A percentile compares a stretch with the other conserved stretches of the same genome.
Evolutionary conservation across 2,329 filamentous ascomycete species (phyloP).

Genomic region (Penicillium sp.): DNA sequence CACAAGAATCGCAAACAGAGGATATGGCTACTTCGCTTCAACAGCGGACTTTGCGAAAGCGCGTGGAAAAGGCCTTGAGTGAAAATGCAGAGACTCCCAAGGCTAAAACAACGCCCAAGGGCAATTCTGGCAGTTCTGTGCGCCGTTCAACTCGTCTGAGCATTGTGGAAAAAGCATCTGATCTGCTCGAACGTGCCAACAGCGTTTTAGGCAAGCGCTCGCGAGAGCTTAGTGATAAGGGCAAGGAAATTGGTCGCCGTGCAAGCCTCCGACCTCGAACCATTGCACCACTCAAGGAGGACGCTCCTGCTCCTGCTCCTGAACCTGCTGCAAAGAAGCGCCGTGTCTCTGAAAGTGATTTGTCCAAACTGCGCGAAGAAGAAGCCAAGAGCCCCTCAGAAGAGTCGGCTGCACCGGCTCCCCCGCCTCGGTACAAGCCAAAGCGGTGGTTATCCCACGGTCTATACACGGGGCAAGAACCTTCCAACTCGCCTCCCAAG

Average conservation of each 20-base stretch:
- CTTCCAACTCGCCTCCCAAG: constrained; percentile 49
- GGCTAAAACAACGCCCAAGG: constrained; percentile 24
- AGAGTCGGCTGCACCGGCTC: constrained; percentile 20
- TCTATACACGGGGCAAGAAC: constrained; percentile 80
- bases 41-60: constrained; percentile 34
- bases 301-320: constrained; percentile 13
- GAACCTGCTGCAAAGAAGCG: constrained; percentile 43
- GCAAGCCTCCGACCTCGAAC: constrained; percentile 60
- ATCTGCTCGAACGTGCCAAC: constrained; percentile 50
- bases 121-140: constrained; percentile 29
- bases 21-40: constrained; percentile 30
- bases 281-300: constrained; percentile 28
- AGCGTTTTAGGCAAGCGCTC: constrained; percentile 63
- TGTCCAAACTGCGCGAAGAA: constrained; percentile 26
- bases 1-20: constrained; percentile 28
- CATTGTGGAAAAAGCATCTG: constrained; percentile 46
- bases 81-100: constrained; percentile 29
- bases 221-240: constrained; percentile 56
- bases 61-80: constrained; percentile 31
- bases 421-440: constrained; percentile 40
- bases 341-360: constrained; percentile 43
- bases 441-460: constrained; percentile 84
- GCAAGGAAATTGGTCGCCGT: constrained; percentile 57
- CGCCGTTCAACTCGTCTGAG: constrained; percentile 49
- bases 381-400: constrained; percentile 19